Evolutionary conservation across 305 asterid species (phyloP).

Genomic region (Rubia peregrina): DNA sequence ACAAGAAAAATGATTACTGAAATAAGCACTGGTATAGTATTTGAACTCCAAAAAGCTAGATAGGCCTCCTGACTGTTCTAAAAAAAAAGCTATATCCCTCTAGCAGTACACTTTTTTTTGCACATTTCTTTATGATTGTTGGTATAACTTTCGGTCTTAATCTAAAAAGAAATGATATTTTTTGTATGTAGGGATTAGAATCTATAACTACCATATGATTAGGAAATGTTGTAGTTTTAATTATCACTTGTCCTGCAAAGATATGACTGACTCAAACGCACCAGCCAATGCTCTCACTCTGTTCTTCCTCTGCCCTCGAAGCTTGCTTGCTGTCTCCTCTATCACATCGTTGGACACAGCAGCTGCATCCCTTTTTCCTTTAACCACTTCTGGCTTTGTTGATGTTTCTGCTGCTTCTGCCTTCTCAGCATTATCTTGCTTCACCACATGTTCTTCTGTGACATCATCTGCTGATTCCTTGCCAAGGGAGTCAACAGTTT

Average conservation of each 20-base stretch:
- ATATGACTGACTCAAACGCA: slow-evolving; percentile 64
- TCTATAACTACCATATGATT: neutral
- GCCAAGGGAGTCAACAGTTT: neutral
- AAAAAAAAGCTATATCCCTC: neutral
- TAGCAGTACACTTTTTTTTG: neutral
- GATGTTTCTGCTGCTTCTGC: neutral
- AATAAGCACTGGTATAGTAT: neutral
- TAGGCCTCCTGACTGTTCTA: neutral
- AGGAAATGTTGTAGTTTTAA: neutral
- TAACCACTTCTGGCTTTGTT: slow-evolving; percentile 22
- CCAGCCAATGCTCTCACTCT: slow-evolving; percentile 77
- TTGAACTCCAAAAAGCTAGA: neutral
- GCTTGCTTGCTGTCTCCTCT: slow-evolving; percentile 67
- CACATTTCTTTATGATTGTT: neutral
- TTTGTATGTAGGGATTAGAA: neutral
- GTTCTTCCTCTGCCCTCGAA: slow-evolving; percentile 56
- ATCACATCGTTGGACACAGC: slow-evolving; percentile 51
- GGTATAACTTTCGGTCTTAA: neutral
- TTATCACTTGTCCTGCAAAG: slow-evolving; percentile 45
- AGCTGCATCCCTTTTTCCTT: slow-evolving; percentile 36
- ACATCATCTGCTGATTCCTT: neutral
- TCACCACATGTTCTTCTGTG: slow-evolving; percentile 11
- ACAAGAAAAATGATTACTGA: neutral
- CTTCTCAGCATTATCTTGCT: slow-evolving; percentile 14
- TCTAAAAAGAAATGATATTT: neutral